Base-by-base conservation (phyloP, 2,329 filamentous ascomycete genomes). In the Keithomyces neogunnii region DNA sequence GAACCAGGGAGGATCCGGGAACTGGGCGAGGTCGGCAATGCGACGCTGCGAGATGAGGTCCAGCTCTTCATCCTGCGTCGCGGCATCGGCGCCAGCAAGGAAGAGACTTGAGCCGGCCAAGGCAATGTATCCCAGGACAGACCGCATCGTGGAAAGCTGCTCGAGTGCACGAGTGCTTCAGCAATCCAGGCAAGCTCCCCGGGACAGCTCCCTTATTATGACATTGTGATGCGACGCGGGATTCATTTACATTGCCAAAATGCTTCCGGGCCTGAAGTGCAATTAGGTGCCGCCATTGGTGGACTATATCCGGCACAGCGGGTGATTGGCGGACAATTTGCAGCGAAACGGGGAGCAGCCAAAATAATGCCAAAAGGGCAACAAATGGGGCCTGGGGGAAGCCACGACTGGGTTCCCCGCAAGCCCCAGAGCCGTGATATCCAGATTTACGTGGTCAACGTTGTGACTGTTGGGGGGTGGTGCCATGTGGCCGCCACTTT, bases 1-100 rank as follows among this genome's bases (percentile, higher is more conserved):
- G 47, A 59, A 57, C 55, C 48, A 56, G 0, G 56, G 31, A 2
- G 59, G 54, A 46, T 60, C 54, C n/a, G 57, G 56, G 39, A 57
- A 57, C 40, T 57, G 53, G 1, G 59, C 54, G 2, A 60, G 47
- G 33, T 60, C 56, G n/a, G 52, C 55, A 5, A 57, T 52, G 11
- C 57, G 53, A 5, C 56, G 51, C 50, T 52, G 46, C 1, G 56
- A 47, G 28, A 60, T 49, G 36, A 57, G 32, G 29, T 48, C 52
- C 32, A 59, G 48, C 40, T 55, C 45, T 28, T 53, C 52, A 35
- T 56, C 50, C 45, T 32, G 11, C 19, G 11, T 35, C 19, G 43
- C 47, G 13, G n/a, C 32, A 3, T 42, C 9, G 7, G 19, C 47
- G 8, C 44, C 48, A 2, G 36, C 6, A 28, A 45, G 11, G n/a